Evolutionary conservation across 441 rosid species (phyloP).

Genomic region (Eruca vesicaria): DNA sequence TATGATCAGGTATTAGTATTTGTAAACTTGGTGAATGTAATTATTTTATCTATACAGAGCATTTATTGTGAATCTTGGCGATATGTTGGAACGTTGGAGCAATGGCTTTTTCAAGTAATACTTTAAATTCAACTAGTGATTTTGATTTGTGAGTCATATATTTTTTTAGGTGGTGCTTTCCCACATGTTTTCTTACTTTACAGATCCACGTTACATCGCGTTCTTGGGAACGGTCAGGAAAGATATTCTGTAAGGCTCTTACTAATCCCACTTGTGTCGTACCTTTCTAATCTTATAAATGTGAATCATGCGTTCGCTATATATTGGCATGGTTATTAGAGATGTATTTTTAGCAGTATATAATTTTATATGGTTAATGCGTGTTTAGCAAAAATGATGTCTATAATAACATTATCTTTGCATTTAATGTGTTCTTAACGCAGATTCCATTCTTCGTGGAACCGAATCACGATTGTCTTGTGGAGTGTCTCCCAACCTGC

Average conservation of each 20-base stretch:
- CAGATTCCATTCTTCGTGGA: no score
- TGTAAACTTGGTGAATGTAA: background rate
- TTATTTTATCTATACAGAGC: conserved; percentile 45
- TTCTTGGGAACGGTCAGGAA: conserved; percentile 71
- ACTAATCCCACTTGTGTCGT: background rate
- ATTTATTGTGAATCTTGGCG: conserved; percentile 83
- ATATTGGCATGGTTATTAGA: background rate
- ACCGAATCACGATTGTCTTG: no score
- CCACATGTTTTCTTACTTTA: background rate
- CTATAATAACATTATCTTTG: background rate
- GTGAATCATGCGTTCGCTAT: background rate
- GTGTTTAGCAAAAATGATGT: background rate
- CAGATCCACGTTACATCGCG: conserved; percentile 94
- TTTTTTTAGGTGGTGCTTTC: background rate
- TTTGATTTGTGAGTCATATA: background rate
- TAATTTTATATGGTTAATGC: background rate
- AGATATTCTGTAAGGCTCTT: conserved; percentile 74
- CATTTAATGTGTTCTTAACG: background rate
- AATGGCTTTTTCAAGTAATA: conserved; percentile 76
- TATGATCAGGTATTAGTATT: background rate
- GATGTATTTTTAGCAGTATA: conserved; percentile 3
- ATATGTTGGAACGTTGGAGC: conserved; percentile 93
- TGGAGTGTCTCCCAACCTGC: no score
- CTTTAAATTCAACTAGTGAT: background rate
- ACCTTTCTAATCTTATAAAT: background rate